Base-by-base conservation (phyloP, 495 filamentous ascomycete species). In the Antarctomyces pellizariae region DNA sequence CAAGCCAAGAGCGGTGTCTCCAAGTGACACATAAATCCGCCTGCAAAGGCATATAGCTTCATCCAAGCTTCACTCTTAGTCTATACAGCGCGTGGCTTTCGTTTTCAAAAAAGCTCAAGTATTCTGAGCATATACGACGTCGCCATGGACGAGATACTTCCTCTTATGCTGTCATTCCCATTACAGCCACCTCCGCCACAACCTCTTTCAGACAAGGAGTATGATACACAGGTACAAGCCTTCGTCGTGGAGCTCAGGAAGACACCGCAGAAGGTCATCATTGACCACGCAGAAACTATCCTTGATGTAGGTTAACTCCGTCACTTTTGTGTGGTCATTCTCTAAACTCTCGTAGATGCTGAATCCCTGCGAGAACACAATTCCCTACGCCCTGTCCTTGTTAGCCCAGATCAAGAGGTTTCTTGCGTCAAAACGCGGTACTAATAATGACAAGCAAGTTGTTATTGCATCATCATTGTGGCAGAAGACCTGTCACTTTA, bases 401-500 rank as follows among this genome's bases (percentile, higher is more conserved):
- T 13, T 36, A 12, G 41, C 41, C 5, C 24, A 44, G 17, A 31
- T 40, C 7, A 13, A 22, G 9, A n/a, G n/a, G n/a, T 22, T 7
- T 11, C 7, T 11, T 11, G 36, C 36, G n/a, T 7, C 32, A 5
- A 25, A 36, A 12, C 34, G 30, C 12, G 21, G n/a, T 8, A 22
- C 20, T 12, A 13, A 4, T 36, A 39, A 18, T 16, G 27, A 18
- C 12, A 9, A 36, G 7, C 11, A 29, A 8, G 15, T 35, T 11
- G 37, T 36, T 2, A n/a, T n/a, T n/a, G n/a, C n/a, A n/a, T n/a
- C n/a, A n/a, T 19, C 28, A 4, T 28, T 68, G 29, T 71, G 63
- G 62, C 37, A 41, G n/a, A 55, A 46, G 24, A 37, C 51, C 13
- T 37, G 49, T 7, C 37, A 33, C 1, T 74, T 68, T 31, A 33